phyloP scores from a whole-genome alignment of 2,329 filamentous ascomycete genomes.

The Geosmithia putterillii region DNA sequence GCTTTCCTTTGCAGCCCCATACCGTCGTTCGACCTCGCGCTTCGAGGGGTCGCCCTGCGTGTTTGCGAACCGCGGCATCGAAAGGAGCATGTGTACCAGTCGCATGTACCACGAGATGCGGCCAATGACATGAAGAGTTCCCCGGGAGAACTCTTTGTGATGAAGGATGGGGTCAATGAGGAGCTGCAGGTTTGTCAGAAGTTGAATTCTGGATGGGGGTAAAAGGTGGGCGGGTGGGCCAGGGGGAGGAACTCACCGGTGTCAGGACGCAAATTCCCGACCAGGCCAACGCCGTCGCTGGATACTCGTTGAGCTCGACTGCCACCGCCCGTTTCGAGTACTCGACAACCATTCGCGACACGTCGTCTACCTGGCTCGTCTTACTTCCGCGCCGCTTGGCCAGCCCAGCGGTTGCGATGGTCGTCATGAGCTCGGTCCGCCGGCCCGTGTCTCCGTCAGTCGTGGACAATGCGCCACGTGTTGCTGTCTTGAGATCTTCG shows the following conservation, averaged over 20 bases:
- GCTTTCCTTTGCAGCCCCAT: constrained; percentile 9
- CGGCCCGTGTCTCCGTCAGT: constrained; percentile 9
- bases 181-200: constrained; percentile 10
- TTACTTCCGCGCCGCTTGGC: constrained; percentile 14
- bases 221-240: background rate
- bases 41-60: constrained; percentile 8
- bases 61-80: constrained; percentile 5
- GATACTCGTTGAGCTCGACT: constrained; percentile 11
- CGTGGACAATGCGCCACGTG: constrained; percentile 11
- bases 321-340: constrained; percentile 14
- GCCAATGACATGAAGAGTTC: constrained; percentile 16
- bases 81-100: constrained; percentile 13
- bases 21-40: constrained; percentile 9
- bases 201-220: background rate
- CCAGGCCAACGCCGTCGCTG: constrained; percentile 19
- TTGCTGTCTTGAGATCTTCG: constrained; percentile 14
- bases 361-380: constrained; percentile 13
- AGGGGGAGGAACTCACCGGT: constrained; percentile 13
- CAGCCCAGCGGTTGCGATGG: constrained; percentile 16
- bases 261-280: constrained; percentile 22
- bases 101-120: constrained; percentile 22
- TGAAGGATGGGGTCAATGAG: constrained; percentile 21
- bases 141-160: constrained; percentile 14
- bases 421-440: constrained; percentile 14
- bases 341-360: constrained; percentile 14